Evolutionary conservation across 2,329 filamentous ascomycete species (phyloP).

Genomic region (Teratosphaeria nubilosa): DNA sequence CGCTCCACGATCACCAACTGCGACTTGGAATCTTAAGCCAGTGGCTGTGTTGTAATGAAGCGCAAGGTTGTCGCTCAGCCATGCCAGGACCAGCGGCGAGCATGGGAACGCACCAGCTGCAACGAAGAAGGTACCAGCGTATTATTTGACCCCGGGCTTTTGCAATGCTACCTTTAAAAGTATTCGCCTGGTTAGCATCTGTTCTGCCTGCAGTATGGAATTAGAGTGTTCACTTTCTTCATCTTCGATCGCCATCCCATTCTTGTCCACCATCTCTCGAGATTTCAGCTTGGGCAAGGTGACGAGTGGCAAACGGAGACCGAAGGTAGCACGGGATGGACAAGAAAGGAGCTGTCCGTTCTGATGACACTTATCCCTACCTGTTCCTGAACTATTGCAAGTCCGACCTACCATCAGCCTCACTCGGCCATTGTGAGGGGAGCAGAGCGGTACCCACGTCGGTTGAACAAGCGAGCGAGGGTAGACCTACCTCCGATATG

Average conservation of each 20-base stretch:
- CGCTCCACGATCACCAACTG: constrained; percentile 31
- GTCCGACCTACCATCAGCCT: too few species aligned
- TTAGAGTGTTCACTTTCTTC: too few species aligned
- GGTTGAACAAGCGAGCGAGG: too few species aligned
- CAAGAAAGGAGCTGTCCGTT: too few species aligned
- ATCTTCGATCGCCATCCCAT: not conserved
- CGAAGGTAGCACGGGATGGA: too few species aligned
- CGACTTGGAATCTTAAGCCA: constrained; percentile 32
- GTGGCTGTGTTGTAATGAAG: constrained; percentile 36
- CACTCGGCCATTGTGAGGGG: too few species aligned
- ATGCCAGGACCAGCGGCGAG: constrained; percentile 25
- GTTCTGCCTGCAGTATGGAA: not conserved
- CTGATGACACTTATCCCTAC: too few species aligned
- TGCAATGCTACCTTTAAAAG: constrained; percentile 27
- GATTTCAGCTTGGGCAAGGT: too few species aligned
- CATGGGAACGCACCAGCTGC: constrained; percentile 24
- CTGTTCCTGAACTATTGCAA: too few species aligned
- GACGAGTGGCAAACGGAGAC: too few species aligned
- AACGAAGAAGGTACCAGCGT: constrained; percentile 32
- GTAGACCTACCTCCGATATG: too few species aligned
- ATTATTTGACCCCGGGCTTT: constrained; percentile 28
- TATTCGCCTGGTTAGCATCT: not conserved
- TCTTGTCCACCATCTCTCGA: not conserved
- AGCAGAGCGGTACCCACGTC: too few species aligned
- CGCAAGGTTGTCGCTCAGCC: constrained; percentile 36